Base-by-base conservation (phyloP, 192 early-diverging fungal genomes). In the Chytriomyces confervae region DNA sequence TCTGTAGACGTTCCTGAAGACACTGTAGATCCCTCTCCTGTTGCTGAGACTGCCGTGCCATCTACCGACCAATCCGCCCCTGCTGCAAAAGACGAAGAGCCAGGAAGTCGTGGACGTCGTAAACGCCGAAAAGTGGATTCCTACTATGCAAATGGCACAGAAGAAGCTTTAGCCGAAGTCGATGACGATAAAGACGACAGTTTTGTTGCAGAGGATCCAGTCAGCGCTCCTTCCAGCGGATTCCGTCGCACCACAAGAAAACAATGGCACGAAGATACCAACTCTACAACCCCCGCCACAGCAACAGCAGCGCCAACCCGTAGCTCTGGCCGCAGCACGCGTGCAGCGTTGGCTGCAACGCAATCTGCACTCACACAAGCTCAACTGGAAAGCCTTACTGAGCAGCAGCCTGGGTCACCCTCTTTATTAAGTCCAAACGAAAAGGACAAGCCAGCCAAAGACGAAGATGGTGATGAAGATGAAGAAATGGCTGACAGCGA, bases 91-190 rank as follows among this genome's bases (percentile, higher is more conserved):
- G 36, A 36, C 36, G 36, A 36, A 36, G 36, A 36, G 36, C 36
- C 36, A 36, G 36, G 1, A 36, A 36, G 36, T 1, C 36, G 78
- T 18, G 81, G 72, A 29, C 57, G 61, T 18, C 72, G 72, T 11
- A 74, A 74, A 46, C 57, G 61, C 29, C 61, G 72, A 47, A 74
- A 74, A 44, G 72, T 74, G 18, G 72, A 74, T 62, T 63, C 72
- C 10, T 74, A 74, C 45, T 69, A 47, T 3, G 16, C 67, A 24
- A 46, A 69, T 11, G 10, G 43, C 67, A 9, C 36, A 48, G 57
- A 3, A 62, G 24, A 13, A 11, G 60, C 53, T 57, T 18, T 24
- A 11, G 63, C 16, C 43, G 75, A 50, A 45, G 46, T 46, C 53
- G 75, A 11, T 47, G 49, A 60, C 50, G 61, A 57, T 5, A 45